Conservation (phyloP, 202 grass and related monocot genomes). For the Tripidium arundinaceum region DNA sequence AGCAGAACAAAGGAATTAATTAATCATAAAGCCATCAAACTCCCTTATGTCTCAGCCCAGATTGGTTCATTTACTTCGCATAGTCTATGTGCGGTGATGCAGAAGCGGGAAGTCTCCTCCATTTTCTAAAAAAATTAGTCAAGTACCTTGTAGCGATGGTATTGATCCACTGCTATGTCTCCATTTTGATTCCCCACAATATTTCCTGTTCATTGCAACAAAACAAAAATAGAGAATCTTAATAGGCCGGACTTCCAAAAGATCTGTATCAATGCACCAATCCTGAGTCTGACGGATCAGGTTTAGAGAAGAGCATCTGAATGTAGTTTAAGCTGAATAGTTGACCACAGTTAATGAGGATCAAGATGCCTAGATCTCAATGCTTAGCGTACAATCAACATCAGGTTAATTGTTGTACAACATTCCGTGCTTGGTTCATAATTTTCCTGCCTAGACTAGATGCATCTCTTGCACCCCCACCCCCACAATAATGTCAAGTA, state of each 20-base stretch:
- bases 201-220: slow-evolving; percentile 37
- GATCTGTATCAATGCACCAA: too few relatives aligned
- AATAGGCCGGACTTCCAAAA: too few relatives aligned
- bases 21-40: background rate
- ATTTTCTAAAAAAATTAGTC: too few relatives aligned
- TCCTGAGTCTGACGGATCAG: too few relatives aligned
- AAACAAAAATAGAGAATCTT: background rate
- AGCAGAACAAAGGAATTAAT: background rate
- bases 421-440: background rate
- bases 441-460: too few relatives aligned
- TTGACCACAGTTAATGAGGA: background rate
- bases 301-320: too few relatives aligned
- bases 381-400: background rate
- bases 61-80: background rate
- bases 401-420: background rate
- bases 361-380: background rate
- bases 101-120: too few relatives aligned
- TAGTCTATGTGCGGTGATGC: too few relatives aligned
- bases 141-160: slow-evolving; percentile 75
- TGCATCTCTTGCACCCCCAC: background rate
- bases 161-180: slow-evolving; percentile 70
- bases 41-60: background rate
- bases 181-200: slow-evolving; percentile 57
- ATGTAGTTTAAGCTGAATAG: background rate
- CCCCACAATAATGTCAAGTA: background rate